A percentile compares a stretch with the other conserved stretches of the same genome.
Conservation (phyloP, 176 grass and related monocot species). For the Aegilops speltoides region DNA sequence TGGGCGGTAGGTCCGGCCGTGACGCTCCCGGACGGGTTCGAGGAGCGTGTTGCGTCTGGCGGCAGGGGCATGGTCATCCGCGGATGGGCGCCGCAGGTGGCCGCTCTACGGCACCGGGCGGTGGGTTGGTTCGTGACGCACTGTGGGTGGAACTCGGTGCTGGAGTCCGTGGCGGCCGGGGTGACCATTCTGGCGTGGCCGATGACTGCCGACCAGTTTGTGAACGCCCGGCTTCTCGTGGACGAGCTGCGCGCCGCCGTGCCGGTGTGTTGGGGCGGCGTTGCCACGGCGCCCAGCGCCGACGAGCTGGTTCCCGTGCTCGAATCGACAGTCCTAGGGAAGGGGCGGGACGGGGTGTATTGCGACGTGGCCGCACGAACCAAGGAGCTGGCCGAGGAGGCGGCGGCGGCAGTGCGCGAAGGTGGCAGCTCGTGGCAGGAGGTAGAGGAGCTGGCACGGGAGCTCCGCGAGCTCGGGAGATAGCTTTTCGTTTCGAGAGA, state of each 20-base stretch:
- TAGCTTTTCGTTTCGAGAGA: no score
- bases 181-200: constrained; percentile 73
- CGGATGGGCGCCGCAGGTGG: constrained; percentile 81
- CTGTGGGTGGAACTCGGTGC: constrained; percentile 41
- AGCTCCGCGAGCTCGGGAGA: not conserved
- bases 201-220: constrained; percentile 60
- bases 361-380: not conserved
- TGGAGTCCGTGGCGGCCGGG: constrained; percentile 43
- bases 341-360: not conserved
- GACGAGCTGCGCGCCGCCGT: constrained; percentile 38
- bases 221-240: constrained; percentile 55
- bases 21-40: constrained; percentile 50
- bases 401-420: constrained; percentile 14
- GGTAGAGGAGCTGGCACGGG: constrained; percentile 8
- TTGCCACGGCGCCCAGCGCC: constrained; percentile 5
- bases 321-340: not conserved
- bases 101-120: constrained; percentile 48
- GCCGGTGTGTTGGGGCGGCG: constrained; percentile 35
- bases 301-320: constrained; percentile 34
- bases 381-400: constrained; percentile 21
- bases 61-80: constrained; percentile 39
- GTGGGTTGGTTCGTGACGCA: constrained; percentile 45
- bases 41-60: not conserved
- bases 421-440: constrained; percentile 53
- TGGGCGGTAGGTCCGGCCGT: constrained; percentile 21